These are phyloP conservation scores for Eimeria acervulina DNA, from an alignment of 169 alveolate species.

Conservation along the genomic window DNA sequence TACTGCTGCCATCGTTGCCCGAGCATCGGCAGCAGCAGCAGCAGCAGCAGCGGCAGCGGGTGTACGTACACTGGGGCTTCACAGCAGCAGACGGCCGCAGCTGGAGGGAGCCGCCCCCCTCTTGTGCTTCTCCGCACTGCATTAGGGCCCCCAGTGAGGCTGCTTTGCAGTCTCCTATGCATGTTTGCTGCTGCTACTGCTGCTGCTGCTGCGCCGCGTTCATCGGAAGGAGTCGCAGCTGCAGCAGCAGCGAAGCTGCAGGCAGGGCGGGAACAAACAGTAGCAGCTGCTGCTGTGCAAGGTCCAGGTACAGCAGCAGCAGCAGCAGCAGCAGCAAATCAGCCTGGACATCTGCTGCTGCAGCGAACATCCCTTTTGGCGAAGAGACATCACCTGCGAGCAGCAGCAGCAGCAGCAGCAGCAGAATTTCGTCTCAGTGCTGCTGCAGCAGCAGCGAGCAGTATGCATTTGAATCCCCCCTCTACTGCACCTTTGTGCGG, in stretches of 20 bases:
- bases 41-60: slow-evolving; percentile 72
- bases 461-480: not conserved
- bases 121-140: slow-evolving; percentile 42
- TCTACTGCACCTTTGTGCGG: slow-evolving; percentile 37
- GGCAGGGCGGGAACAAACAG: not conserved
- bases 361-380: not conserved
- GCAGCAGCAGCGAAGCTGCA: not conserved
- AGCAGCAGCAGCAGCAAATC: slow-evolving; percentile 17
- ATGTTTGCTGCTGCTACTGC: slow-evolving; percentile 58
- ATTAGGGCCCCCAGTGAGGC: slow-evolving; percentile 10
- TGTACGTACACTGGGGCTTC: slow-evolving; percentile 67
- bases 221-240: not conserved
- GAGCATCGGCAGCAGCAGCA: slow-evolving; percentile 17
- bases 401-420: slow-evolving; percentile 46
- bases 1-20: not conserved
- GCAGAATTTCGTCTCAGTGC: not conserved
- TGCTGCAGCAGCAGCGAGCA: slow-evolving; percentile 36
- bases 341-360: not conserved
- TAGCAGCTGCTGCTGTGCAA: slow-evolving; percentile 1
- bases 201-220: slow-evolving; percentile 42
- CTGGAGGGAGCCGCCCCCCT: slow-evolving; percentile 63
- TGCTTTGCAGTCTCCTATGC: slow-evolving; percentile 70
- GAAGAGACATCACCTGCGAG: not conserved
- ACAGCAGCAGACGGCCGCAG: slow-evolving; percentile 66
- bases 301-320: slow-evolving; percentile 18